Base-by-base conservation (phyloP, 2,329 filamentous ascomycete genomes). In the Aureobasidium melanogenum region DNA sequence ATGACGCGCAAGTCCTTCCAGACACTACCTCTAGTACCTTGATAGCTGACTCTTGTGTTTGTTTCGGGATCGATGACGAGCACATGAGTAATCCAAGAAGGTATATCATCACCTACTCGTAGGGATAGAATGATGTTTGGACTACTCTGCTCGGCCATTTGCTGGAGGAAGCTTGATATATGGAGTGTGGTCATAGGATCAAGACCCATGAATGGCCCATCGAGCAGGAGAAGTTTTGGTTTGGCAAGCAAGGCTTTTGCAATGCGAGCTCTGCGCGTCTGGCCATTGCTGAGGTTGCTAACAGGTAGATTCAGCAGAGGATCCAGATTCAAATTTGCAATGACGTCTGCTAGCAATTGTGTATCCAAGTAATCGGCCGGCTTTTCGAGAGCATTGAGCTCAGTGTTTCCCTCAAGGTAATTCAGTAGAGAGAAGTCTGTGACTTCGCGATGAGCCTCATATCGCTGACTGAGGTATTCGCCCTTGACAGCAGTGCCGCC, bases 191-290 rank as follows among this genome's bases (percentile, higher is more conserved):
- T 95, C 6, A 86, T 87, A 15, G 93, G 94, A 73, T 97, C 94
- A 17, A 99, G 79, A 0, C 94, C 93, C 89, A 97, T 96, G 70
- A 97, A 97, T 1, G 94, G 93, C 68, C 96, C 93, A 74, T 99
- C 94, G 2, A 96, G 79, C 57, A 97, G 79, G 63, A 99, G 71
- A 12, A 96, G 81, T 72, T 95, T 88, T 0, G 94, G 94, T 57
- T 82, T 82, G 7, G 80, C 85, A 62, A 97, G 79, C 55, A 99
- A 75, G 0, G 92, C 91, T 67, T 91, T 89, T 1, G 91, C 94
- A 66, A 99, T 96, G 64, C 90, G 84, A 8, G 93, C 89, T 60
- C 94, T 80, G 65, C 93, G 81, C 7, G 89, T 93, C 74, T 99
- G 94, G 0, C 94, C 94, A 73, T 97, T 97, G 71, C 91, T 97